These are phyloP conservation scores for Prunus mume DNA, from an alignment of 306 rosid genomes.

Conservation along the genomic window DNA sequence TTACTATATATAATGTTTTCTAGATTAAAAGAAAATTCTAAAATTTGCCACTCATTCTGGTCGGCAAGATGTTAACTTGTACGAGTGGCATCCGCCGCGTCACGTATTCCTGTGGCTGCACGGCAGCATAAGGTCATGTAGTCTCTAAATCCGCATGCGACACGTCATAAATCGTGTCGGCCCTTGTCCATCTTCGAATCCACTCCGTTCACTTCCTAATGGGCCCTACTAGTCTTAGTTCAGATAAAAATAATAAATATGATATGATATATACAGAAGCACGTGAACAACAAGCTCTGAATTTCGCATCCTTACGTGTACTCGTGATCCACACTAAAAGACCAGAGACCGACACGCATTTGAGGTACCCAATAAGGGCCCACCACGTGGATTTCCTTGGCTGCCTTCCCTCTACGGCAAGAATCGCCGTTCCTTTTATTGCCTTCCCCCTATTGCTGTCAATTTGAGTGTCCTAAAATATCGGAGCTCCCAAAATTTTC, in stretches of 20 bases:
- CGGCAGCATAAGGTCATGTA: background rate
- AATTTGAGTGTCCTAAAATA: background rate
- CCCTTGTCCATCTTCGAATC: background rate
- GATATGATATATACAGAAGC: background rate
- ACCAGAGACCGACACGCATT: slow-evolving; percentile 6
- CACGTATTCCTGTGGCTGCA: background rate
- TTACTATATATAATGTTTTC: too few species aligned
- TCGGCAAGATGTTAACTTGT: background rate
- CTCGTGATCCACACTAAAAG: background rate
- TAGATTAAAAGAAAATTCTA: too few species aligned
- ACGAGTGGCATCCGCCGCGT: background rate
- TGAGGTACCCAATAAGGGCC: background rate
- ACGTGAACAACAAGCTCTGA: background rate
- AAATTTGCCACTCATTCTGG: background rate
- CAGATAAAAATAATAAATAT: background rate
- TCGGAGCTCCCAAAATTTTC: background rate
- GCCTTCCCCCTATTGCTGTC: background rate
- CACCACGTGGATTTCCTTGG: slow-evolving; percentile 26
- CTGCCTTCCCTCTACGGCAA: background rate
- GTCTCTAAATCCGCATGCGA: background rate
- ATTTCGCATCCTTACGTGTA: slow-evolving; percentile 14
- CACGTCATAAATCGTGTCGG: background rate
- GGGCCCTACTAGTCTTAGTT: background rate
- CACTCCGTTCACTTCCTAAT: background rate
- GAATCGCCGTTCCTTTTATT: slow-evolving; percentile 3